Evolutionary conservation across 1,139 yeast species (phyloP).

Genomic region (Pneumocystis wakefieldiae): DNA sequence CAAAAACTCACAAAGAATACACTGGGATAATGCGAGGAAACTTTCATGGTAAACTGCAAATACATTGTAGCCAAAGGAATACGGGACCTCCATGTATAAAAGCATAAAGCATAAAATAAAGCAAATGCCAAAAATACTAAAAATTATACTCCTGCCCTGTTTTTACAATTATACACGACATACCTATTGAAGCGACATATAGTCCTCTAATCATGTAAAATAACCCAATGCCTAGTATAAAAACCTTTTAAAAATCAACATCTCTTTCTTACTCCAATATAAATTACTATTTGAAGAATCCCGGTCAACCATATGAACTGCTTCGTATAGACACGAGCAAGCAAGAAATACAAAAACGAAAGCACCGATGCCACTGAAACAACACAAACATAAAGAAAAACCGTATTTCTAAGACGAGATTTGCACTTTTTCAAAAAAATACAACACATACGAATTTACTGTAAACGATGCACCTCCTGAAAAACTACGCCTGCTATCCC

Average conservation of each 20-base stretch:
- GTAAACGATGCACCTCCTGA: conserved; percentile 31
- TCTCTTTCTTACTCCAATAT: not conserved
- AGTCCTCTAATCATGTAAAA: not conserved
- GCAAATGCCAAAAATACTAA: conserved; percentile 43
- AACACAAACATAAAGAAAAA: conserved; percentile 54
- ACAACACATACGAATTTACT: conserved; percentile 20
- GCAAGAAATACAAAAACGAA: conserved; percentile 39
- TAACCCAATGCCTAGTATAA: conserved; percentile 15
- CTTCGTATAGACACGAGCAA: conserved; percentile 50
- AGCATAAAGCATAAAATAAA: conserved; percentile 52
- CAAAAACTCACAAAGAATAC: conserved; percentile 46
- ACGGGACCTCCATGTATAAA: conserved; percentile 56
- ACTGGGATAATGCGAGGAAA: conserved; percentile 56
- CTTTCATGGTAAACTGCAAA: conserved; percentile 57
- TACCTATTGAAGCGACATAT: not conserved
- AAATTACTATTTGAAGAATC: conserved; percentile 33
- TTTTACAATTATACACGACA: not conserved
- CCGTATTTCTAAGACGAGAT: conserved; percentile 44
- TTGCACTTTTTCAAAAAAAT: not conserved
- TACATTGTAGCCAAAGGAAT: conserved; percentile 65
- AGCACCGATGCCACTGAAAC: conserved; percentile 47
- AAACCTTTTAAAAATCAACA: not conserved
- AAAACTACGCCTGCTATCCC: not conserved
- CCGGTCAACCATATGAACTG: conserved; percentile 55
- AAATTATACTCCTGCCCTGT: conserved; percentile 47